Percentiles rank a stretch among this genome's conserved stretches.
Evolutionary conservation across 192 early-diverging fungal genomes (phyloP).

Genomic region (Podila epigama): DNA sequence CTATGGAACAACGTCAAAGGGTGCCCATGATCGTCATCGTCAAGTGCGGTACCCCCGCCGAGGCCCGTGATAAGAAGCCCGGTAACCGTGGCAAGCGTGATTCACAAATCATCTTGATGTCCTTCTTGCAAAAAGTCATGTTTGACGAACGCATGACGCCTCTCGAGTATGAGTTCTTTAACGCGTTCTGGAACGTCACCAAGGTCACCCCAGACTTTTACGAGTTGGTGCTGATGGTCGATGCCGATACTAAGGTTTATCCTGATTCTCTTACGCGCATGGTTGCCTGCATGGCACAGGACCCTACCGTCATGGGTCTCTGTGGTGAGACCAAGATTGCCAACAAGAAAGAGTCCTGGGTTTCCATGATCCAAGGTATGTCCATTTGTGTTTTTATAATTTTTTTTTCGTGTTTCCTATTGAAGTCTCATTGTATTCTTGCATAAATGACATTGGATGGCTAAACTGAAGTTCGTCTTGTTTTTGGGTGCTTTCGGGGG

Average conservation of each 20-base stretch:
- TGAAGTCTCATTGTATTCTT: too few species aligned
- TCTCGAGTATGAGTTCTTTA: conserved; percentile 81
- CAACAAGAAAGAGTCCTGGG: conserved; percentile 74
- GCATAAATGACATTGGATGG: too few species aligned
- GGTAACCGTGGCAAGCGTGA: conserved; percentile 94
- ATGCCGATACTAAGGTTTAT: conserved; percentile 71
- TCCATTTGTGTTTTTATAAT: conserved; percentile 1
- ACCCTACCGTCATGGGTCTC: conserved; percentile 67
- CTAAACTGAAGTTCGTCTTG: too few species aligned
- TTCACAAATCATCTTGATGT: conserved; percentile 94
- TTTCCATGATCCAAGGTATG: conserved; percentile 67
- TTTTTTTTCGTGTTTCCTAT: conserved; percentile 14
- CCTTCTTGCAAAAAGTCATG: conserved; percentile 85
- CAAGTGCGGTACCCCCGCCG: conserved; percentile 78
- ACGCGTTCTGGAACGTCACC: conserved; percentile 73
- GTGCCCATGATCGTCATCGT: conserved; percentile 80
- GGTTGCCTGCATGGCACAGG: conserved; percentile 64
- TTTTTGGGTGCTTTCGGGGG: too few species aligned
- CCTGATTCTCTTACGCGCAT: conserved; percentile 60
- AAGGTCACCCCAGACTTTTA: conserved; percentile 74
- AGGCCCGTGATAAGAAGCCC: conserved; percentile 69
- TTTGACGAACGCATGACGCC: conserved; percentile 83
- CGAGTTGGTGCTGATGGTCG: conserved; percentile 80
- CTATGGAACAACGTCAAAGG: conserved; percentile 54
- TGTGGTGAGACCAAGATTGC: conserved; percentile 75